phyloP scores from a whole-genome alignment of 352 stramenopile genomes.

The Phytopythium oedochilum region DNA sequence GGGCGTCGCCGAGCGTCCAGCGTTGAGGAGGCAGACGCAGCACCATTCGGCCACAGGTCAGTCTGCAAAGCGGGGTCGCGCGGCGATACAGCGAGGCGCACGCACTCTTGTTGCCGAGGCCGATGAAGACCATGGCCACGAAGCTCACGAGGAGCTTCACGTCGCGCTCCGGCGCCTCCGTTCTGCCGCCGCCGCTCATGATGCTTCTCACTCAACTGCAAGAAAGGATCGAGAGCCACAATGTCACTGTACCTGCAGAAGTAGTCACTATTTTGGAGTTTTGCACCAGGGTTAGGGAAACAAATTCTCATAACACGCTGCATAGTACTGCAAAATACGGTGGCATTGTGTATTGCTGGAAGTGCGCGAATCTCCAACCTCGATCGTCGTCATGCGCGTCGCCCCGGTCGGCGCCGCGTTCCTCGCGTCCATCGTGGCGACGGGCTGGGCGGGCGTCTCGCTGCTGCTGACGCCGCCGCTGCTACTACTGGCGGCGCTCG shows the following conservation, averaged over 20 bases:
- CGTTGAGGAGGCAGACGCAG: background rate
- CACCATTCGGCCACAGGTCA: too few relatives aligned
- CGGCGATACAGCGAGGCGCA: too few relatives aligned
- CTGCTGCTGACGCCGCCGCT: conserved; percentile 45
- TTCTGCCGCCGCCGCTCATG: background rate
- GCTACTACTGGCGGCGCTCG: conserved; percentile 34
- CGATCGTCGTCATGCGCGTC: conserved; percentile 25
- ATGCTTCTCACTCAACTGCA: too few relatives aligned
- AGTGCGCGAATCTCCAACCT: too few relatives aligned
- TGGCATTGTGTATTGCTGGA: background rate
- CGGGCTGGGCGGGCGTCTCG: conserved; percentile 46
- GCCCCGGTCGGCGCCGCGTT: conserved; percentile 42
- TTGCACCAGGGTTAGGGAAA: too few relatives aligned
- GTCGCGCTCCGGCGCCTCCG: conserved; percentile 29
- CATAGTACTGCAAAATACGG: too few relatives aligned
- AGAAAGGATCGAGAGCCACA: too few relatives aligned
- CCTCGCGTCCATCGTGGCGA: conserved; percentile 42
- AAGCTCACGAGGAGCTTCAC: conserved; percentile 78
- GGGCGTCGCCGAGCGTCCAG: background rate
- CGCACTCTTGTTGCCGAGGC: conserved; percentile 83
- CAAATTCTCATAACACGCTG: too few relatives aligned
- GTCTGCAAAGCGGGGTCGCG: too few relatives aligned
- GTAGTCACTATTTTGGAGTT: too few relatives aligned
- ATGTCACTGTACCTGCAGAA: too few relatives aligned
- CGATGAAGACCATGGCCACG: conserved; percentile 78